Evolutionary conservation across 257 asterid species (phyloP).

Genomic region (Solanum piurae): DNA sequence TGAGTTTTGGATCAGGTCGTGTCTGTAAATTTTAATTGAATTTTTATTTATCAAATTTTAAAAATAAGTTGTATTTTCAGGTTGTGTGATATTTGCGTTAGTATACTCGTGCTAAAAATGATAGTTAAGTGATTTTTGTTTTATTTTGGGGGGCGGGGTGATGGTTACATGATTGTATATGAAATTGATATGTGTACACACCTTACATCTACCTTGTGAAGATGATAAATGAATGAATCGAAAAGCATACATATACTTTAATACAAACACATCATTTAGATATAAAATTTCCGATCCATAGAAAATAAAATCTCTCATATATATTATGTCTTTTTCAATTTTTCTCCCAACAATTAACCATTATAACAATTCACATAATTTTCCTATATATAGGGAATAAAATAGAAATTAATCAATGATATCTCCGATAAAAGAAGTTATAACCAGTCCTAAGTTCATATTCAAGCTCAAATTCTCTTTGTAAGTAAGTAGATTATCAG

Average conservation of each 20-base stretch:
- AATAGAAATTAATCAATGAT: not conserved
- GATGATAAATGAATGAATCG: too few relatives aligned
- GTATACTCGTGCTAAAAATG: too few relatives aligned
- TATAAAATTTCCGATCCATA: not conserved
- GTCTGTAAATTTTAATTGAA: too few relatives aligned
- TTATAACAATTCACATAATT: not conserved
- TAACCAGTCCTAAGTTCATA: not conserved
- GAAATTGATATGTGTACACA: too few relatives aligned
- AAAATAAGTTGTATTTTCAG: too few relatives aligned
- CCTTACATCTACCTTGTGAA: not conserved
- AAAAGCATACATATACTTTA: not conserved
- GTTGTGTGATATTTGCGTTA: too few relatives aligned
- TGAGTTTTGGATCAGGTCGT: too few relatives aligned
- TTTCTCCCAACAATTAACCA: not conserved
- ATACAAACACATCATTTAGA: not conserved
- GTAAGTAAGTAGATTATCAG: not conserved
- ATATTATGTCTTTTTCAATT: not conserved
- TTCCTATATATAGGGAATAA: not conserved
- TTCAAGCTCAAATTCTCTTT: not conserved
- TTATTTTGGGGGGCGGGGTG: too few relatives aligned
- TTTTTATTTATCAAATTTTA: too few relatives aligned
- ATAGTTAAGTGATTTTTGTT: too few relatives aligned
- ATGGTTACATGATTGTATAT: too few relatives aligned
- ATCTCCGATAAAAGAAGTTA: not conserved
- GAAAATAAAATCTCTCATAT: not conserved